Percentiles rank a stretch among this genome's conserved stretches.
These are phyloP conservation scores for Penicillium canescens DNA, from an alignment of 495 filamentous ascomycete species.

Conservation along the genomic window DNA sequence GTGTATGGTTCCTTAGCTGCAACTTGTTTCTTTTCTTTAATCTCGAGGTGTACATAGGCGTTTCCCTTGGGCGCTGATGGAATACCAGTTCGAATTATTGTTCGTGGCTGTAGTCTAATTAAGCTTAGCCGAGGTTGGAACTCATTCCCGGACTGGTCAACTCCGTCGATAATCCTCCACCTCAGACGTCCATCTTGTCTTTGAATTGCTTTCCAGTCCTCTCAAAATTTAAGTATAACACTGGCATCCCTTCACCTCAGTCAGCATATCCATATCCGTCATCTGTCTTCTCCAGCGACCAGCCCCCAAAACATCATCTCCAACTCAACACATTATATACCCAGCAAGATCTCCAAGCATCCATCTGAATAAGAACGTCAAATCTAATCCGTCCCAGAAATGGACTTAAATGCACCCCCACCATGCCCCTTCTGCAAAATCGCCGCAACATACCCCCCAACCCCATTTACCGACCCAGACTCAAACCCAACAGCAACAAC, in stretches of 20 bases:
- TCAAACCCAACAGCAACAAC: conserved; percentile 1
- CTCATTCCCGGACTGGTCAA: neutral
- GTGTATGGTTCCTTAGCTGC: conserved; percentile 15
- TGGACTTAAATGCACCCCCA: conserved; percentile 4
- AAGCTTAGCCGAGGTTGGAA: conserved; percentile 12
- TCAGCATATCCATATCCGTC: no score
- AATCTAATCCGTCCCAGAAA: neutral
- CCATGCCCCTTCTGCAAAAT: conserved; percentile 45
- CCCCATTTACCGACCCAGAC: conserved; percentile 20
- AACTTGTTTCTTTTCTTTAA: conserved; percentile 8
- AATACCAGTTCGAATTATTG: neutral
- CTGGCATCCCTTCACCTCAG: no score
- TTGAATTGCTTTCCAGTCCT: no score
- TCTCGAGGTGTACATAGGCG: conserved; percentile 10
- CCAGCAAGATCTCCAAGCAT: no score
- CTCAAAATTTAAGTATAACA: no score
- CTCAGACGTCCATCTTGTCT: no score
- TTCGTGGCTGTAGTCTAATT: neutral
- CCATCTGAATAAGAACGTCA: neutral
- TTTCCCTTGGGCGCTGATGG: neutral
- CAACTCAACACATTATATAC: no score
- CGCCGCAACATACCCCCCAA: conserved; percentile 42
- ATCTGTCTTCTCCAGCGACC: no score
- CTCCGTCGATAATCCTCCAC: neutral
- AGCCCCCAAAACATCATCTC: no score